These are phyloP conservation scores for Suillus placidus DNA, from an alignment of 768 basidiomycete species.

Conservation along the genomic window DNA sequence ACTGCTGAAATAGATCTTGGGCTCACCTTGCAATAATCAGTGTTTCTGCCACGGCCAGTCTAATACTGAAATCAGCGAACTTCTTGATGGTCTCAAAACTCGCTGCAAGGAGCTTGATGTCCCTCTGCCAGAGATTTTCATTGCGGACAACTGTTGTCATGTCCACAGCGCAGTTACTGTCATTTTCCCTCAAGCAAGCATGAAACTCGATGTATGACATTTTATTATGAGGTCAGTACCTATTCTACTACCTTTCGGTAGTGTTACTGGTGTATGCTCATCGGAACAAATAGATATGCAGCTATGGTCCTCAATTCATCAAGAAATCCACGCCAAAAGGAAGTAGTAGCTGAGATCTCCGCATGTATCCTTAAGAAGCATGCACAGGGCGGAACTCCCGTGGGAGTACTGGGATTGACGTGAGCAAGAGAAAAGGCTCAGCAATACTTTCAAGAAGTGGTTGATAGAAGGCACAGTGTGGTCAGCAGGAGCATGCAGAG, in stretches of 20 bases:
- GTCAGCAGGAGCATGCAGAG: constrained; percentile 22
- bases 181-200: constrained; percentile 10
- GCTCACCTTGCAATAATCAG: constrained; percentile 1
- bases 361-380: constrained; percentile 13
- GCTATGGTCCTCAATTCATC: constrained; percentile 12
- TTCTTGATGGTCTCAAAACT: constrained; percentile 16
- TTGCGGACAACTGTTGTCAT: constrained; percentile 28
- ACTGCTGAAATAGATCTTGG: neutral
- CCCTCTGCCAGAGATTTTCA: constrained; percentile 16
- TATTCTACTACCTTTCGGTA: too few species aligned
- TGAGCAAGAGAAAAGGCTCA: constrained; percentile 23
- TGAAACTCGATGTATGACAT: constrained; percentile 24
- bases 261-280: neutral
- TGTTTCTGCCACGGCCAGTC: constrained; percentile 19
- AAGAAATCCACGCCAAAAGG: constrained; percentile 12
- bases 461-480: constrained; percentile 14
- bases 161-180: constrained; percentile 9
- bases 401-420: constrained; percentile 18
- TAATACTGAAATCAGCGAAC: constrained; percentile 19
- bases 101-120: constrained; percentile 13
- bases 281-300: constrained; percentile 16
- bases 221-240: constrained; percentile 19
- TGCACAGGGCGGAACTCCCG: constrained; percentile 8
- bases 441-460: constrained; percentile 20
- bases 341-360: constrained; percentile 14